A percentile compares a stretch with the other conserved stretches of the same genome.
phyloP scores from a whole-genome alignment of 257 asterid species.

The Solanum lignicaule region DNA sequence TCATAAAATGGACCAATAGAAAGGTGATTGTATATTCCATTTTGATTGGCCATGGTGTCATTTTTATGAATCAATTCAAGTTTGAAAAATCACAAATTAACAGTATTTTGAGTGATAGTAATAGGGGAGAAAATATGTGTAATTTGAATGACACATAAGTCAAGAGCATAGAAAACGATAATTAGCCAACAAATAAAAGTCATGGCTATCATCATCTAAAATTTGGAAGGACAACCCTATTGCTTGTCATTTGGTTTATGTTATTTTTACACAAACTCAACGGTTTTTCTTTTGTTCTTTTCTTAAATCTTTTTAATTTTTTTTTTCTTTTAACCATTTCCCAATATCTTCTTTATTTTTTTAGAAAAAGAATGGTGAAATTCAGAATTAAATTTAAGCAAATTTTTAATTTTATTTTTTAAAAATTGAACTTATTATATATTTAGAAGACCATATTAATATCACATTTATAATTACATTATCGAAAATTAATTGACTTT shows the following conservation, averaged over 20 bases:
- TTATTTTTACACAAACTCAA: background rate
- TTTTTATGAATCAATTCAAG: background rate
- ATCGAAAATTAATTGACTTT: background rate
- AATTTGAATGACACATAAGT: background rate
- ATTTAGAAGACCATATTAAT: background rate
- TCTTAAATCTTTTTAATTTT: background rate
- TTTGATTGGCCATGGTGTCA: background rate
- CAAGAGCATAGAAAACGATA: background rate
- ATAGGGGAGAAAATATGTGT: background rate
- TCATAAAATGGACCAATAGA: background rate
- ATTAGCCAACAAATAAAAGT: background rate
- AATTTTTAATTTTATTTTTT: background rate
- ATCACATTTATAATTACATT: background rate
- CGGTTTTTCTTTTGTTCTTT: background rate
- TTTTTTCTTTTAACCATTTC: background rate
- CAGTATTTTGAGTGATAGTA: background rate
- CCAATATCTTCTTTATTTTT: background rate
- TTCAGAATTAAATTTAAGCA: background rate
- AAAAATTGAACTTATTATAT: background rate
- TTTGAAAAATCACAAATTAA: background rate
- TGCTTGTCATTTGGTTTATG: conserved; percentile 1
- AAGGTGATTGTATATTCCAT: background rate
- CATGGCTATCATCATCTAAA: background rate
- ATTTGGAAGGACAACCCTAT: background rate
- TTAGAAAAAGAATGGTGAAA: background rate